These are phyloP conservation scores for Neckera pumila DNA, from an alignment of 225 moss, liverwort and hornwort species.

Conservation along the genomic window DNA sequence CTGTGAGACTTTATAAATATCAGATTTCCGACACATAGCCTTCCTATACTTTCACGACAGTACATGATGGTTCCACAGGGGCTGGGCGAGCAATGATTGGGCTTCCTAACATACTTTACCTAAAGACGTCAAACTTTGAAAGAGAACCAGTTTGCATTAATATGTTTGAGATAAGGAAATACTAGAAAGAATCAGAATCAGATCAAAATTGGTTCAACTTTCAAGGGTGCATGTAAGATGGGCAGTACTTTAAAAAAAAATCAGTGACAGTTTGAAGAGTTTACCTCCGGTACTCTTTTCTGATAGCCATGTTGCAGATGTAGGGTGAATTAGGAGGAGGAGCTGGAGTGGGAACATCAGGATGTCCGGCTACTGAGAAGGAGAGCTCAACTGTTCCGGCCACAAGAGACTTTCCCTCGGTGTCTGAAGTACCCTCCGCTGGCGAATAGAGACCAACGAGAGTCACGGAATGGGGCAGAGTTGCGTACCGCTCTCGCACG, in stretches of 20 bases:
- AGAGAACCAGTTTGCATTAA: background rate
- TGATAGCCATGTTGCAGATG: constrained; percentile 96
- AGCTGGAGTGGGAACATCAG: constrained; percentile 69
- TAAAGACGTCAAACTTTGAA: background rate
- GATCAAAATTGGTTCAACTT: background rate
- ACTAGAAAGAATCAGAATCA: background rate
- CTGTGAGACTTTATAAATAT: background rate
- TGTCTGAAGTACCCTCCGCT: constrained; percentile 19
- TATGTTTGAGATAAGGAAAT: background rate
- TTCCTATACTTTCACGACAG: background rate
- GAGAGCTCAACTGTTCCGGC: constrained; percentile 87
- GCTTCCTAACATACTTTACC: background rate
- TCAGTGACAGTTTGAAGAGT: background rate
- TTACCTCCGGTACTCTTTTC: constrained; percentile 60
- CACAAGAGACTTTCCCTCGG: constrained; percentile 31
- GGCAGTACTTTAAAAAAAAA: background rate
- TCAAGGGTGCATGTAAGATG: background rate
- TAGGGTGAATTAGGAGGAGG: constrained; percentile 79
- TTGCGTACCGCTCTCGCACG: constrained; percentile 56
- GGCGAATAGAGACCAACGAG: constrained; percentile 71
- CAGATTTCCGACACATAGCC: background rate
- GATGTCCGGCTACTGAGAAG: constrained; percentile 62
- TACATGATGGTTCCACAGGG: background rate
- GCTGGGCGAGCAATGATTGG: background rate
- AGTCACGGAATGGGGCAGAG: constrained; percentile 82